phyloP scores from a whole-genome alignment of 768 basidiomycete species.

The Termitomyces sp. region DNA sequence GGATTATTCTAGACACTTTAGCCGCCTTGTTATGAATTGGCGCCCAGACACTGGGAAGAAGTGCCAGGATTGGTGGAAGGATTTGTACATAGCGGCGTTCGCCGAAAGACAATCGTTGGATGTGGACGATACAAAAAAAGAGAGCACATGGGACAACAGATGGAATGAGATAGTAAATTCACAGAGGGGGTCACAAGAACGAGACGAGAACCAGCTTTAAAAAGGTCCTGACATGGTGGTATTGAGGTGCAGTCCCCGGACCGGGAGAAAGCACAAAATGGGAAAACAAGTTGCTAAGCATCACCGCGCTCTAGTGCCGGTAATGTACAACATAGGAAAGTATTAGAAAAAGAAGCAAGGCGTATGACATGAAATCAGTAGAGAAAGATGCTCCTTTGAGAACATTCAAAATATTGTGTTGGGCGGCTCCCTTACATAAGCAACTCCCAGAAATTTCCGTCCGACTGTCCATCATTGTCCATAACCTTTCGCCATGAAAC shows the following conservation, averaged over 20 bases:
- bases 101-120: conserved; percentile 4
- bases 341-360: not conserved
- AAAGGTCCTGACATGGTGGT: not conserved
- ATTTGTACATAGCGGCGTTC: conserved; percentile 2
- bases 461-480: not conserved
- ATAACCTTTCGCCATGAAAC: conserved; percentile 62
- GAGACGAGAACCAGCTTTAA: not conserved
- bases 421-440: conserved; percentile 17
- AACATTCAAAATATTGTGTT: not conserved
- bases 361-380: not conserved
- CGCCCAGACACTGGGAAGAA: not conserved
- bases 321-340: not conserved
- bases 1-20: not conserved
- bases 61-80: conserved; percentile 8
- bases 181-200: conserved; percentile 1
- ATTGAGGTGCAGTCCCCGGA: not conserved
- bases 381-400: not conserved
- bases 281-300: not conserved
- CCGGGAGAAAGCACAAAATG: not conserved
- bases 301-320: too few species aligned
- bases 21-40: not conserved
- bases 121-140: conserved; percentile 10
- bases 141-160: not conserved
- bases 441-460: conserved; percentile 8
- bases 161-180: not conserved